Evolutionary conservation across 352 stramenopile species (phyloP).

Genomic region (Globisporangium emineosum): DNA sequence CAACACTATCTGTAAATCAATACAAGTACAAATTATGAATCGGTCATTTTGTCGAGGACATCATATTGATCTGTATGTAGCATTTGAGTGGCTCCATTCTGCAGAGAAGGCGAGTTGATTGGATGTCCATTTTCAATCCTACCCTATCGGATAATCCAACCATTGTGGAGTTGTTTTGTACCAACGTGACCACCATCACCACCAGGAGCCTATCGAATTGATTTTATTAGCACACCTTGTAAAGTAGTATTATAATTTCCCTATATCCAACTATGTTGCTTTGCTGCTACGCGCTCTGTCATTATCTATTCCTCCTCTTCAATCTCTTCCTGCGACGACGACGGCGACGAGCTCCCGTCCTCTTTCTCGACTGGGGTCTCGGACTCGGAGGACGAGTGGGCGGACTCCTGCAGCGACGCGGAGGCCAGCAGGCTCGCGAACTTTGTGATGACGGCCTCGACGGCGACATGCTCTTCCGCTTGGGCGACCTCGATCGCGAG

Average conservation of each 20-base stretch:
- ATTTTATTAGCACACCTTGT: neutral
- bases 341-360: neutral
- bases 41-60: neutral
- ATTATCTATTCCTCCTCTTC: constrained; percentile 6
- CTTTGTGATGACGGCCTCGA: constrained; percentile 58
- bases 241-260: constrained; percentile 1
- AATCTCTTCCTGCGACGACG: neutral
- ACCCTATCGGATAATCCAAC: too few species aligned
- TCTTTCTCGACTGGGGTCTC: neutral
- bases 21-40: neutral
- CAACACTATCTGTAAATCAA: too few species aligned
- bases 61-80: neutral
- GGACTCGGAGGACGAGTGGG: neutral
- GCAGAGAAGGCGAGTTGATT: too few species aligned
- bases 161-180: too few species aligned
- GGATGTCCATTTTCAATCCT: too few species aligned
- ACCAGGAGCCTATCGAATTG: too few species aligned
- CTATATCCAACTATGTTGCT: neutral
- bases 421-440: constrained; percentile 24
- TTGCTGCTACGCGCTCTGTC: neutral
- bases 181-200: too few species aligned
- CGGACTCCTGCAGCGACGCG: constrained; percentile 2
- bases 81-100: neutral
- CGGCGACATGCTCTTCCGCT: constrained; percentile 64
- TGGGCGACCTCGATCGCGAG: constrained; percentile 63